These are phyloP conservation scores for Talaromyces sp. DNA, from an alignment of 2,329 filamentous ascomycete genomes.

Conservation along the genomic window DNA sequence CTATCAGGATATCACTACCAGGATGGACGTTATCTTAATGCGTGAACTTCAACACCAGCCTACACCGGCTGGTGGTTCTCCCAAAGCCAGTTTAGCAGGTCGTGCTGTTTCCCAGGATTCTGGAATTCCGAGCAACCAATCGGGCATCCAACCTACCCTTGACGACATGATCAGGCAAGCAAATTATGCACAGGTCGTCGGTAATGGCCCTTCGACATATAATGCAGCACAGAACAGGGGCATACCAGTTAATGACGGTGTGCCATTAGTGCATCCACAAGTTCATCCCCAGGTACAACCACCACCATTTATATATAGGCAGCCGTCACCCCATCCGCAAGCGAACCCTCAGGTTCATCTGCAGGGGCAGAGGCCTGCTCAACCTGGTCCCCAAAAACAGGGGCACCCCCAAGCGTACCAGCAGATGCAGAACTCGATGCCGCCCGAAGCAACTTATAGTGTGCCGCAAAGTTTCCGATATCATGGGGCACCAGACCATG, in stretches of 20 bases:
- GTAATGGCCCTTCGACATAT: neutral
- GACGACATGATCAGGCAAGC: neutral
- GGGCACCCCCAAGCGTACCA: neutral
- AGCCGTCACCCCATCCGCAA: neutral
- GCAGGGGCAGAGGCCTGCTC: neutral
- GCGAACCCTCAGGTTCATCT: neutral
- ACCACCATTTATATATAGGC: neutral
- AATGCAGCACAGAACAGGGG: neutral
- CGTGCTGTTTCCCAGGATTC: neutral
- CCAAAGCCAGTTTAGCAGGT: neutral
- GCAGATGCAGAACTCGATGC: neutral
- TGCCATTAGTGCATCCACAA: neutral
- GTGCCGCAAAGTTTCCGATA: neutral
- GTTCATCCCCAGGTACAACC: neutral
- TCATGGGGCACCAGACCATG: neutral
- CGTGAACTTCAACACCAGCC: constrained; percentile 24
- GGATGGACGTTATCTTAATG: constrained; percentile 36
- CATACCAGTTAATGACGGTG: neutral
- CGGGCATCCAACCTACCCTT: neutral
- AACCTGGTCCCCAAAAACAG: neutral
- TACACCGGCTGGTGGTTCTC: neutral
- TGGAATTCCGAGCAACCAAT: neutral
- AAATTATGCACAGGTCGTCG: neutral
- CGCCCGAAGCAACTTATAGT: neutral
- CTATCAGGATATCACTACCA: constrained; percentile 27